Percentiles rank a stretch among this genome's conserved stretches.
These are phyloP conservation scores for Saccharomycopsis hybrid DNA, from an alignment of 1,139 yeast genomes.

Conservation along the genomic window DNA sequence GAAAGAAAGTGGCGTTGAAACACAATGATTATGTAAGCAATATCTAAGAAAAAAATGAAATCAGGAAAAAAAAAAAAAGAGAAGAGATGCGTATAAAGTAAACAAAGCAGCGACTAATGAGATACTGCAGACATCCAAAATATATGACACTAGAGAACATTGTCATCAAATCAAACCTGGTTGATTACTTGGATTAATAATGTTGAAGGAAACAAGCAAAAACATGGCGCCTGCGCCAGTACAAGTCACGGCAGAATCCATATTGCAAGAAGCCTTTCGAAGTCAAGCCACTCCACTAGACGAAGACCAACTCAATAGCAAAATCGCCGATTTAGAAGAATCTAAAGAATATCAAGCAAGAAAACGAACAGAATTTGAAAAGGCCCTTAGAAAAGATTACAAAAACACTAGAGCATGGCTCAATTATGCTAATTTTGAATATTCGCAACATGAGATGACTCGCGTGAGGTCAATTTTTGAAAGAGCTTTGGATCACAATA, in stretches of 20 bases:
- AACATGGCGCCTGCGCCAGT: constrained; percentile 21
- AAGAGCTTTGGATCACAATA: constrained; percentile 74
- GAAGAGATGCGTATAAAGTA: too few relatives aligned
- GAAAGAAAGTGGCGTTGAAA: too few relatives aligned
- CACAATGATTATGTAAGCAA: too few relatives aligned
- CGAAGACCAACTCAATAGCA: constrained; percentile 42
- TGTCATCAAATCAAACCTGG: too few relatives aligned
- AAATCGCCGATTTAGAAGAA: constrained; percentile 75
- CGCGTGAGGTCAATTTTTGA: constrained; percentile 86
- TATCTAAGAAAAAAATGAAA: too few relatives aligned
- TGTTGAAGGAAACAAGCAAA: background rate
- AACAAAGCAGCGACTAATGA: too few relatives aligned
- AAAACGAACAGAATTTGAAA: constrained; percentile 77
- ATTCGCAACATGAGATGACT: constrained; percentile 68
- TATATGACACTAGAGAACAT: too few relatives aligned
- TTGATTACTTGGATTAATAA: too few relatives aligned
- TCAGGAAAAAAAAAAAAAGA: too few relatives aligned
- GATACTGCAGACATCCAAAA: too few relatives aligned
- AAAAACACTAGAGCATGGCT: constrained; percentile 85
- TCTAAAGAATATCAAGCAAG: constrained; percentile 66
- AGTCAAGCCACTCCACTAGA: constrained; percentile 34
- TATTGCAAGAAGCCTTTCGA: constrained; percentile 50
- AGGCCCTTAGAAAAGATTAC: constrained; percentile 75
- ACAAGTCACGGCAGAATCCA: constrained; percentile 52
- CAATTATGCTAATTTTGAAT: constrained; percentile 85